These are phyloP conservation scores for Stachybotrys elegans DNA, from an alignment of 2,329 filamentous ascomycete genomes.

Conservation along the genomic window DNA sequence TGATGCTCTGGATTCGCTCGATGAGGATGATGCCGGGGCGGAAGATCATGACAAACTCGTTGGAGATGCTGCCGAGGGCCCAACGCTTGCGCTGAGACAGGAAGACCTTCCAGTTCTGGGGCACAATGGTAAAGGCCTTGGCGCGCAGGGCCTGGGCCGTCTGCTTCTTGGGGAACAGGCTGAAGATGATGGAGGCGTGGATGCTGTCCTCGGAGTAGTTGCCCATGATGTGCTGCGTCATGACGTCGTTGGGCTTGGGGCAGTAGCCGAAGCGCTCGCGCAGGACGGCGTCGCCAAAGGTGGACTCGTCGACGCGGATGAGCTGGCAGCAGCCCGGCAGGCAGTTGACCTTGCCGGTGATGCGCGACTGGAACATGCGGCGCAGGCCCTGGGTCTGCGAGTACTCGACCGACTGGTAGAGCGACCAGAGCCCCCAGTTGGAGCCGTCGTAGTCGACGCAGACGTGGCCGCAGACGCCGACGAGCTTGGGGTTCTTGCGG, in stretches of 20 bases:
- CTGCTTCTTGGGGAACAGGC: conserved; percentile 35
- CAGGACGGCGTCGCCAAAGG: conserved; percentile 40
- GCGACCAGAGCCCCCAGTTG: conserved; percentile 37
- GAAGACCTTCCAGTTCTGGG: conserved; percentile 39
- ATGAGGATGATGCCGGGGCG: conserved; percentile 35
- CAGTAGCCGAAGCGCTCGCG: conserved; percentile 42
- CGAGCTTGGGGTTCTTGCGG: conserved; percentile 34
- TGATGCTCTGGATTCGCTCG: conserved; percentile 37
- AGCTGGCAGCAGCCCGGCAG: conserved; percentile 45
- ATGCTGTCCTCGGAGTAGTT: conserved; percentile 45
- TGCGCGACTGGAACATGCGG: conserved; percentile 42
- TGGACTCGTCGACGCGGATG: conserved; percentile 43
- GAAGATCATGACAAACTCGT: conserved; percentile 44
- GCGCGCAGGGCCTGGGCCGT: conserved; percentile 42
- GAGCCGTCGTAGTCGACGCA: conserved; percentile 38
- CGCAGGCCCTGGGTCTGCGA: conserved; percentile 41
- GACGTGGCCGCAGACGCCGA: conserved; percentile 44
- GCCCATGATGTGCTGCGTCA: conserved; percentile 44
- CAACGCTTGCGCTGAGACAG: conserved; percentile 44
- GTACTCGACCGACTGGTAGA: conserved; percentile 45
- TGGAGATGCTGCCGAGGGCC: conserved; percentile 42
- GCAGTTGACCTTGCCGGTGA: conserved; percentile 45
- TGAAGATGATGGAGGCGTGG: conserved; percentile 43
- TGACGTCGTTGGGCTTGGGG: conserved; percentile 41
- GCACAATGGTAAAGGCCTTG: conserved; percentile 41